Evolutionary conservation across 2,329 filamentous ascomycete species (phyloP).

Genomic region (Myriosclerotinia scirpicola): DNA sequence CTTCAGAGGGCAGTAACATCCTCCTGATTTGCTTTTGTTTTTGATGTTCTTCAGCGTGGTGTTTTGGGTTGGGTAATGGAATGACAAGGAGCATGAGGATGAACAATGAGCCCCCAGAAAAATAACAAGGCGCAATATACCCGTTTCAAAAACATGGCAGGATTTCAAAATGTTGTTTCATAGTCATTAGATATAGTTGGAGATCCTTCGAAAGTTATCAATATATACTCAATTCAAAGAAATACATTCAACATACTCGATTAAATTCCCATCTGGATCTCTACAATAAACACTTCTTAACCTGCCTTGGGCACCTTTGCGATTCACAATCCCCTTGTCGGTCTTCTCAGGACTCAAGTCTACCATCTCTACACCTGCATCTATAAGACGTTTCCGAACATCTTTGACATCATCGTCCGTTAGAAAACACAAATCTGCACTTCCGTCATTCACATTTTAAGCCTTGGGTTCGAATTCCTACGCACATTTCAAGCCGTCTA

Average conservation of each 20-base stretch:
- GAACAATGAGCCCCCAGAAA: background rate
- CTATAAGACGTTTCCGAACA: constrained; percentile 46
- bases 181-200: constrained; percentile 26
- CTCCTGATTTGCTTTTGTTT: background rate
- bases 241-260: constrained; percentile 49
- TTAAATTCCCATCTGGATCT: constrained; percentile 61
- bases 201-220: constrained; percentile 25
- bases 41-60: background rate
- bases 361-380: constrained; percentile 49
- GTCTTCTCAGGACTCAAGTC: constrained; percentile 33
- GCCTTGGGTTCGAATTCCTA: constrained; percentile 61
- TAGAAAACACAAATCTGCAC: constrained; percentile 60
- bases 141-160: constrained; percentile 13
- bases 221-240: constrained; percentile 4
- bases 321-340: constrained; percentile 52
- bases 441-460: constrained; percentile 52
- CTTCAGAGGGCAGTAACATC: constrained; percentile 7
- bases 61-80: background rate
- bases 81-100: background rate
- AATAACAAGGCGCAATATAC: constrained; percentile 27
- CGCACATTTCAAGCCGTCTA: background rate
- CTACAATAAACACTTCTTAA: constrained; percentile 59
- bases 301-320: constrained; percentile 56
- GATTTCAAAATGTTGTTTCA: constrained; percentile 7
- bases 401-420: constrained; percentile 51